Conservation (phyloP, 2,329 filamentous ascomycete species). For the Ustilaginoidea virens region DNA sequence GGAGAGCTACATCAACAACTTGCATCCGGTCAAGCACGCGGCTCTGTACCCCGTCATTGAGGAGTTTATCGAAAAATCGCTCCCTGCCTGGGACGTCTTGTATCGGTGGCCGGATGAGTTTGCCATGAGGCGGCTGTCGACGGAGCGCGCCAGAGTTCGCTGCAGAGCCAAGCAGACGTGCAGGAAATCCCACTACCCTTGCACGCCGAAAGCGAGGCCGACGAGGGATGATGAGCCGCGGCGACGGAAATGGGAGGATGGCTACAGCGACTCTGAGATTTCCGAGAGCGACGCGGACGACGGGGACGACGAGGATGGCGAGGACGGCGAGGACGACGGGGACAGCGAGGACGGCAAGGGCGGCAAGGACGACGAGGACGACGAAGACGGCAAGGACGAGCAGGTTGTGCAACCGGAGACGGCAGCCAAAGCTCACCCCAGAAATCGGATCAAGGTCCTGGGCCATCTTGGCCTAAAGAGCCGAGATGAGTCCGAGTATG, state of each 20-base stretch:
- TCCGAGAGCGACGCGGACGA: constrained; percentile 13
- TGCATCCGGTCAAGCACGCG: constrained; percentile 26
- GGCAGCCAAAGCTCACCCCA: too few species aligned
- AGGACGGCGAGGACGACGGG: constrained; percentile 5
- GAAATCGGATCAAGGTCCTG: too few species aligned
- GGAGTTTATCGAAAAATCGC: constrained; percentile 20
- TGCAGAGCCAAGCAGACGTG: constrained; percentile 7
- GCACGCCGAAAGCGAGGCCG: constrained; percentile 3
- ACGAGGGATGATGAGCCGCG: neutral
- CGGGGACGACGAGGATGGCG: constrained; percentile 6
- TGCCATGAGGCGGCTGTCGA: constrained; percentile 11
- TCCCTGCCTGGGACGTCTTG: constrained; percentile 30
- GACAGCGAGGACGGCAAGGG: neutral
- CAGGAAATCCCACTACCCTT: constrained; percentile 9
- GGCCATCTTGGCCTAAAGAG: too few species aligned
- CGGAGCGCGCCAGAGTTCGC: constrained; percentile 2
- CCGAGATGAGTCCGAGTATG: too few species aligned
- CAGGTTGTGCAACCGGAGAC: too few species aligned
- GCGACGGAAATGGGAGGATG: neutral
- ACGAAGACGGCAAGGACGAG: neutral
- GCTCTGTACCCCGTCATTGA: constrained; percentile 26
- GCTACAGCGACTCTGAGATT: constrained; percentile 9
- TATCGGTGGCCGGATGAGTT: constrained; percentile 17
- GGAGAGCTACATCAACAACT: constrained; percentile 37
- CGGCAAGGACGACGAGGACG: neutral